Evolutionary conservation across 2,329 filamentous ascomycete species (phyloP), one percentile per base, ranked within the genome.

Genomic region (Alternaria rosae): DNA sequence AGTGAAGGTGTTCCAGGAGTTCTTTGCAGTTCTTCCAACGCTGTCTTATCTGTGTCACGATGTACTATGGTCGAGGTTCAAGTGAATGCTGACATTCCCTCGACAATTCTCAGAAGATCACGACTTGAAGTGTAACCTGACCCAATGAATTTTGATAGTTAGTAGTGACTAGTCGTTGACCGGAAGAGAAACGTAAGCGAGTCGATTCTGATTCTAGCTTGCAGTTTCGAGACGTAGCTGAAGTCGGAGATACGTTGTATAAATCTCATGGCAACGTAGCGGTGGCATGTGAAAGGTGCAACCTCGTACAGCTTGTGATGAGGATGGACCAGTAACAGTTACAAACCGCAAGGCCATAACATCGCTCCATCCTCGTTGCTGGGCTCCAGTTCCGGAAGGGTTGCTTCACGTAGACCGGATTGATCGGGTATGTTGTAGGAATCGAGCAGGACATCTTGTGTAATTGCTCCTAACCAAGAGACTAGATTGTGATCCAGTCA

Each of bases 381-480:
- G 44, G 38, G 35, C 25, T 17, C 2, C 11, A n/a, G 17, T 21
- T 21, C 26, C 52, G 35, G 57, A 57, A 56, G 12, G 12, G 20
- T 38, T 57, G 28, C 35, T 60, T 6, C 6, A 45, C 42, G 21
- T 25, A 45, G 43, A 32, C 5, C 38, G 25, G 35, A 35, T 21
- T n/a, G 12, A 26, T 23, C 35, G 10, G n/a, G 43, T 6, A 25
- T 21, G 17, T 60, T 17, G 44, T 50, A 25, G 35, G 28, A 30
- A 15, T 12, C 26, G n/a, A 17, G 57, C 13, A 7, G 21, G 17
- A 45, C 30, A 23, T 28, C 13, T 44, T 21, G 53, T 60, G 21
- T 32, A 43, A 44, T 35, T 35, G 53, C 9, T 23, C 26, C 28
- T 13, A 20, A 43, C 35, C 10, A 54, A 54, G 41, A 52, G 30